These are phyloP conservation scores for Fusarium abutilonis DNA, from an alignment of 2,329 filamentous ascomycete genomes.

Conservation along the genomic window DNA sequence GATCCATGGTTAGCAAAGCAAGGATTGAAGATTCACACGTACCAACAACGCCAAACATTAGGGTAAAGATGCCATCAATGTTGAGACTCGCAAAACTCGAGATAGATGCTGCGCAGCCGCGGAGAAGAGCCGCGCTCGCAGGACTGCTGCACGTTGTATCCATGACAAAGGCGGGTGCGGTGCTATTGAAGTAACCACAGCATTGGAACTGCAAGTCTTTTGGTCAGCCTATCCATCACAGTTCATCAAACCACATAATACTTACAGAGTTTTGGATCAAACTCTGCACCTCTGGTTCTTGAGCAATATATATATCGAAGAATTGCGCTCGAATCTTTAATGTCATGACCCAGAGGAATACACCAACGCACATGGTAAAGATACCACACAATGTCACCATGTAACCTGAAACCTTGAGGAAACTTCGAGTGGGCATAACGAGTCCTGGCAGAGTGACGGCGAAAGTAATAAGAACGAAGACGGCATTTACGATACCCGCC, in stretches of 20 bases:
- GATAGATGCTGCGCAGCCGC: slow-evolving; percentile 75
- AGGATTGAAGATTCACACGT: slow-evolving; percentile 39
- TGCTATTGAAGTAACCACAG: slow-evolving; percentile 82
- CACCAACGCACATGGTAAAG: slow-evolving; percentile 72
- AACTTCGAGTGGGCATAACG: slow-evolving; percentile 71
- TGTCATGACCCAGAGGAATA: slow-evolving; percentile 78
- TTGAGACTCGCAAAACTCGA: slow-evolving; percentile 75
- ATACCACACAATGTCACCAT: slow-evolving; percentile 68
- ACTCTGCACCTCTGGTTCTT: slow-evolving; percentile 67
- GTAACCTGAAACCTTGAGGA: slow-evolving; percentile 76
- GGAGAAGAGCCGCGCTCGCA: slow-evolving; percentile 73
- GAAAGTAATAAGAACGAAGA: slow-evolving; percentile 77
- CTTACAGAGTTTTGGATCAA: slow-evolving; percentile 76
- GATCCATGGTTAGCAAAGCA: neutral
- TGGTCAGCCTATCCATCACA: neutral
- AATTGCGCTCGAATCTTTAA: slow-evolving; percentile 73
- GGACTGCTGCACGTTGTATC: slow-evolving; percentile 75
- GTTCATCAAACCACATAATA: neutral
- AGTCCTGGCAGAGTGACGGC: slow-evolving; percentile 76
- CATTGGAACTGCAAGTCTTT: slow-evolving; percentile 70
- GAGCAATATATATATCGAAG: slow-evolving; percentile 66
- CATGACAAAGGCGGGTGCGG: slow-evolving; percentile 75
- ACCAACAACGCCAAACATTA: slow-evolving; percentile 81
- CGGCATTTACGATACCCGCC: slow-evolving; percentile 77
- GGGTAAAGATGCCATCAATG: slow-evolving; percentile 81